Conservation (phyloP, 2,329 filamentous ascomycete genomes). For the Penicillium sp. region DNA sequence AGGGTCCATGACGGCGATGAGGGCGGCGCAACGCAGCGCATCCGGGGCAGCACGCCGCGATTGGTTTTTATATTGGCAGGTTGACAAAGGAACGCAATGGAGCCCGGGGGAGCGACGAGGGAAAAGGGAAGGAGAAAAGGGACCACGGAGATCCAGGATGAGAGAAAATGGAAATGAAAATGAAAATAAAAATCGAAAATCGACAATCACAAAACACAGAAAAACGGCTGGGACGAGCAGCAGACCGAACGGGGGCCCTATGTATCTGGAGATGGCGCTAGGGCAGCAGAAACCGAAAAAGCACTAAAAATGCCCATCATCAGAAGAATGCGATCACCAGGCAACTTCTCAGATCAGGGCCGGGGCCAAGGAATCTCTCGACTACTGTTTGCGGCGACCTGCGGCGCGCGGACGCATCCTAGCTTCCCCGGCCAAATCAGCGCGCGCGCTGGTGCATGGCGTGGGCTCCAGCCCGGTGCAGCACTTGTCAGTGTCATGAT, state of each 20-base stretch:
- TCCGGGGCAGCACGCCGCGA: not conserved
- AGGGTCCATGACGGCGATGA: conserved; percentile 16
- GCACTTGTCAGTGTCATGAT: conserved; percentile 19
- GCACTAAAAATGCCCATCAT: not conserved
- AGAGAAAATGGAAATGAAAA: conserved; percentile 3
- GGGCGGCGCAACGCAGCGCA: not conserved
- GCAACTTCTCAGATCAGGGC: conserved; percentile 23
- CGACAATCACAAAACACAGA: conserved; percentile 3
- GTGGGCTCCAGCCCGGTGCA: conserved; percentile 13
- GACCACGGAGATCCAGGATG: conserved; percentile 1
- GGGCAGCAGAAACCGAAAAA: not conserved
- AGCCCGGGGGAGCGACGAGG: no score
- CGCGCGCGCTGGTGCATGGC: conserved; percentile 4
- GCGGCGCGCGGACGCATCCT: conserved; percentile 32
- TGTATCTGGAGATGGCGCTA: no score
- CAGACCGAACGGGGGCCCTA: no score
- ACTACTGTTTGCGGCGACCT: conserved; percentile 37
- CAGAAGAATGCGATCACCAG: conserved; percentile 23
- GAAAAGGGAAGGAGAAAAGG: no score
- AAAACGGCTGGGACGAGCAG: not conserved
- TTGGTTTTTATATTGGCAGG: not conserved
- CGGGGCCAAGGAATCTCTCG: conserved; percentile 24
- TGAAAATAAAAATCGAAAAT: conserved; percentile 1
- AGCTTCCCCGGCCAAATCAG: conserved; percentile 38
- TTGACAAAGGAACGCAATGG: no score